A percentile compares a stretch with the other conserved stretches of the same genome.
phyloP scores from a whole-genome alignment of 2,329 filamentous ascomycete genomes.

The Sporothrix schenckii region DNA sequence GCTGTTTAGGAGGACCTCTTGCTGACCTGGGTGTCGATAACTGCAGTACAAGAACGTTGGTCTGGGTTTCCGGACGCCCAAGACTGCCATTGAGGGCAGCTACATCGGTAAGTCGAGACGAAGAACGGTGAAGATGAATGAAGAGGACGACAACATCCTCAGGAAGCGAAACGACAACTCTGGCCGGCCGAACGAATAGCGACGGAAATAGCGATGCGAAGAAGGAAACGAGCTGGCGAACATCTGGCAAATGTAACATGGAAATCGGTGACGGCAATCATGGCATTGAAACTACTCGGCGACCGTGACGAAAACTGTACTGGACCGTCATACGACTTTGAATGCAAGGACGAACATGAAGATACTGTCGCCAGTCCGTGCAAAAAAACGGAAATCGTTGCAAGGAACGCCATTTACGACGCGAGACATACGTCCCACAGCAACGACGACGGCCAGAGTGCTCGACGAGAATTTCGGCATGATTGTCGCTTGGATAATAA shows the following conservation, averaged over 20 bases:
- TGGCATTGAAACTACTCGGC: background rate
- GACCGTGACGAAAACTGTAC: background rate
- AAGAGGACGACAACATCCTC: background rate
- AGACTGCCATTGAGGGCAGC: slow-evolving; percentile 96
- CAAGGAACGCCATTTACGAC: background rate
- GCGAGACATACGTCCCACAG: background rate
- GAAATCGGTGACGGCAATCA: background rate
- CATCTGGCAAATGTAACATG: background rate
- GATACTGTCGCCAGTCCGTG: background rate
- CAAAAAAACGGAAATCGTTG: no score
- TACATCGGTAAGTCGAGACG: slow-evolving; percentile 85
- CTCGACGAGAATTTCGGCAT: background rate
- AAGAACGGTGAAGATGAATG: slow-evolving; percentile 32
- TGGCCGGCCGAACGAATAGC: background rate
- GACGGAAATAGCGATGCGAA: background rate
- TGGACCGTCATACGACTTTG: background rate
- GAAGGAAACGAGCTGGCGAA: background rate
- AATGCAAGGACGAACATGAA: no score
- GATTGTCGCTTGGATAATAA: background rate
- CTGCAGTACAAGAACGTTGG: slow-evolving; percentile 93
- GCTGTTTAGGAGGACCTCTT: background rate
- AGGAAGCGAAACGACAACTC: background rate
- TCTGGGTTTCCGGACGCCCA: slow-evolving; percentile 98
- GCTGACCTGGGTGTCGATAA: slow-evolving; percentile 23
- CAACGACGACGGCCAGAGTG: background rate